These are phyloP conservation scores for Nannochloropsis limnetica DNA, from an alignment of 352 stramenopile species.

Conservation along the genomic window DNA sequence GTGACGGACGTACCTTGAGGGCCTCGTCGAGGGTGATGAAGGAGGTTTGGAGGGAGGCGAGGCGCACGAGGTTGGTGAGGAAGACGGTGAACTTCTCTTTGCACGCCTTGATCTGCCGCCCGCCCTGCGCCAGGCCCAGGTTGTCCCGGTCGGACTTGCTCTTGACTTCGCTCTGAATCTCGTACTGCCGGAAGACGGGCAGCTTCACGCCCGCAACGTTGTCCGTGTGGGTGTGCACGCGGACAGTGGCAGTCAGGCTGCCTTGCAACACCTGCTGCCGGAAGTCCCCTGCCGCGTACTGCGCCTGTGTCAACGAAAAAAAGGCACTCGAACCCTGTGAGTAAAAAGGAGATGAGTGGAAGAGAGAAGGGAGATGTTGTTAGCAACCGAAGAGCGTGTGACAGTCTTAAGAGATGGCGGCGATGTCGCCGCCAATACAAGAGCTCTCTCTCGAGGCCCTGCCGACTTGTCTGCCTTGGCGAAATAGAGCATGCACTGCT, in stretches of 20 bases:
- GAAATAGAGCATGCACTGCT: not conserved
- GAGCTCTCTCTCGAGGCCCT: conserved; percentile 54
- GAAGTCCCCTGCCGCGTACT: conserved; percentile 97
- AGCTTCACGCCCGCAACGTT: conserved; percentile 99
- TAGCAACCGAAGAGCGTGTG: not conserved
- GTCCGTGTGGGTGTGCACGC: conserved; percentile 91
- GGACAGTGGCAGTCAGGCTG: conserved; percentile 82
- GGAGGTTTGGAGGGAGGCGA: conserved; percentile 81
- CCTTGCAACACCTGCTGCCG: conserved; percentile 89
- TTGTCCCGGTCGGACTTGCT: conserved; percentile 71
- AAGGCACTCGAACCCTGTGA: conserved; percentile 78
- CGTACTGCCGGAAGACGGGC: conserved; percentile 91
- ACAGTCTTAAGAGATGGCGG: not conserved
- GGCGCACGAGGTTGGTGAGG: conserved; percentile 69
- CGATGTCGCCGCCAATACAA: conserved; percentile 59
- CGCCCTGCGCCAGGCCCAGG: conserved; percentile 86
- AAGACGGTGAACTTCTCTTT: conserved; percentile 66
- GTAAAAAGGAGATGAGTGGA: not conserved
- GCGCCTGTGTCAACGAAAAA: conserved; percentile 94
- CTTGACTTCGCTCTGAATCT: conserved; percentile 50
- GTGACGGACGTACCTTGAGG: conserved; percentile 62
- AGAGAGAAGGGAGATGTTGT: not conserved
- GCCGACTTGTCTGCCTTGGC: not conserved
- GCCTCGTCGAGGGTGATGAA: conserved; percentile 98
- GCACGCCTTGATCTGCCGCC: conserved; percentile 92